These are phyloP conservation scores for Aspergillus calidoustus DNA, from an alignment of 2,329 filamentous ascomycete species.

Conservation along the genomic window DNA sequence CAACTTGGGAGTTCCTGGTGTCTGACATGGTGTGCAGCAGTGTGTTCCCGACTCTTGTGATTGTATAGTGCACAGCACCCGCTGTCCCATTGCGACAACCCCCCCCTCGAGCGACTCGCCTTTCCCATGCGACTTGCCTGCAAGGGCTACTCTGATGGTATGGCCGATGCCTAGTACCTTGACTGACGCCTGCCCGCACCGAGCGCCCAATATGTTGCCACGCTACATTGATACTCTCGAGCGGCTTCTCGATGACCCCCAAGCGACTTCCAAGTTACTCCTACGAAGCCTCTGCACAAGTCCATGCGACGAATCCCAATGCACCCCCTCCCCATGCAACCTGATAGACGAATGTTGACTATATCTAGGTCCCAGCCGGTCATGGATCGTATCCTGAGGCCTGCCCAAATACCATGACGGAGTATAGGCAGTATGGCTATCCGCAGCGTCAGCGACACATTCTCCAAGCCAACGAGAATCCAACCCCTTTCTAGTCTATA, in stretches of 20 bases:
- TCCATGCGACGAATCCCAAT: background rate
- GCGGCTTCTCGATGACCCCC: background rate
- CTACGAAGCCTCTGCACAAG: too few species aligned
- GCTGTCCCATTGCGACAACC: background rate
- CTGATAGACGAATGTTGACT: background rate
- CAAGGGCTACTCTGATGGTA: too few species aligned
- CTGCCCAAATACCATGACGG: too few species aligned
- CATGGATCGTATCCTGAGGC: too few species aligned
- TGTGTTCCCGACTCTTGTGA: background rate
- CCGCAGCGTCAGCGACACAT: too few species aligned
- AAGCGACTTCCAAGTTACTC: background rate
- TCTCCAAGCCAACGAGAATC: too few species aligned
- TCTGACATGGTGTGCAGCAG: too few species aligned
- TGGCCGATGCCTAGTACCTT: too few species aligned
- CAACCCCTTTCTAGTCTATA: too few species aligned
- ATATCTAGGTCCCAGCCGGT: background rate
- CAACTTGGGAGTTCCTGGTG: background rate
- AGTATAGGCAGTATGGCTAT: too few species aligned
- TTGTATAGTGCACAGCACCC: background rate
- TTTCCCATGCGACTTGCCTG: background rate
- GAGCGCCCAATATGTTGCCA: background rate
- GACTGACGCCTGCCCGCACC: background rate
- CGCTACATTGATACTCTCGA: background rate
- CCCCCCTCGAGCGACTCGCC: background rate
- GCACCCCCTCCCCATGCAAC: background rate